Base-by-base conservation (phyloP, 768 basidiomycete species). In the Cystobasidium ongulense region DNA sequence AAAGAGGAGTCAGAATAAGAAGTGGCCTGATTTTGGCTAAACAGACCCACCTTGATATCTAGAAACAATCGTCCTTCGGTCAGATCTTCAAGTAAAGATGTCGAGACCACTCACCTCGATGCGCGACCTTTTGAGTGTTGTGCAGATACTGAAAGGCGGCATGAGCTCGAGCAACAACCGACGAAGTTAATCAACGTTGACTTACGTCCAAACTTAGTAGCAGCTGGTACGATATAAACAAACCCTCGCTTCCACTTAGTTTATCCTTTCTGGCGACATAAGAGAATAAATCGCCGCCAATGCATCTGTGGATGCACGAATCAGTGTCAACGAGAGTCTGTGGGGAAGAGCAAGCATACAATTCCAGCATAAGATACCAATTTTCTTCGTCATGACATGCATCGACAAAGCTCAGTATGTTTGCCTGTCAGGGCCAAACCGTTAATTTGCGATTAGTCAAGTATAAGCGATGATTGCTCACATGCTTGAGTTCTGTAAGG, bases 31-130 rank as follows among this genome's bases (percentile, higher is more conserved):
- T 15, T 29, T n/a, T n/a, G n/a, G n/a, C n/a, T n/a, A n/a, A n/a
- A n/a, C n/a, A n/a, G 46, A 50, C 29, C 10, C 52, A 67, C 65
- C 27, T 67, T 67, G 65, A 67, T 67, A 38, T 67, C 65, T 67
- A 25, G 15, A n/a, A 61, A 25, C 36, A 18, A 4, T 46, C 38
- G 64, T 63, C 27, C 61, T 59, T 11, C 57, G 11, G 13, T 11
- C n/a, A n/a, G 15, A 50, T 50, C 15, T 50, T n/a, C 46, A 15
- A 15, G 15, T 15, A 50, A 50, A n/a, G n/a, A 50, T 15, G 46
- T n/a, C 46, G 57, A 59, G 31, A 27, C 25, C 15, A 15, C 63
- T 65, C 43, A 67, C 65, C 65, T 27, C 41, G 38, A 52, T 67
- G 65, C 11, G 38, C 65, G 2, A 67, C 25, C 10, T 29, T 5